phyloP scores from a whole-genome alignment of 2,329 filamentous ascomycete species.

The Diaporthe citriasiana region DNA sequence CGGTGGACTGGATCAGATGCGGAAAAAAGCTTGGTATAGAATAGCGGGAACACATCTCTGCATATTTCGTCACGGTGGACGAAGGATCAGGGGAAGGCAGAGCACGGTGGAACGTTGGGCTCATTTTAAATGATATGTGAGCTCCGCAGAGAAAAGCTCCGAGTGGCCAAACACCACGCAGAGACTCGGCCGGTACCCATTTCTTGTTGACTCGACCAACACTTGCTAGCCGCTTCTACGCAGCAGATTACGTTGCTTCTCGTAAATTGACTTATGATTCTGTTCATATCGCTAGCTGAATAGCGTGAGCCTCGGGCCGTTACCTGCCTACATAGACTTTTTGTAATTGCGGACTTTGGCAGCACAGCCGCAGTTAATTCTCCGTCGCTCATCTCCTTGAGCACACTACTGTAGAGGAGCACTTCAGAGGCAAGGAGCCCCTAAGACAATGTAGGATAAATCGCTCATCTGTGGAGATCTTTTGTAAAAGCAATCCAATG shows the following conservation, averaged over 20 bases:
- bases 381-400: constrained; percentile 28
- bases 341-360: neutral
- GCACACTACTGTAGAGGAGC: neutral
- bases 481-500: neutral
- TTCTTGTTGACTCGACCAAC: constrained; percentile 22
- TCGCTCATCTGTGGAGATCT: neutral
- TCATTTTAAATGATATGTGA: constrained; percentile 33
- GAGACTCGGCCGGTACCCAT: constrained; percentile 20
- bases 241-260: neutral
- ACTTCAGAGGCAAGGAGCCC: neutral
- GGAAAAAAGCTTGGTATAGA: constrained; percentile 10
- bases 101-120: constrained; percentile 8
- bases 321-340: neutral
- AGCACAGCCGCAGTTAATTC: neutral
- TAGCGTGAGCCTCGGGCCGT: neutral
- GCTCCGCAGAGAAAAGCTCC: constrained; percentile 19
- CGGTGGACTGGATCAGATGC: constrained; percentile 10
- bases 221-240: neutral
- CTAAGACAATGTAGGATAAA: neutral
- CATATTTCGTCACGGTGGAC: constrained; percentile 9
- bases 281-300: neutral
- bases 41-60: neutral
- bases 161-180: constrained; percentile 10
- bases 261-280: constrained; percentile 4
- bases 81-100: constrained; percentile 2